These are phyloP conservation scores for Phytophthora pini DNA, from an alignment of 352 stramenopile genomes.

Conservation along the genomic window DNA sequence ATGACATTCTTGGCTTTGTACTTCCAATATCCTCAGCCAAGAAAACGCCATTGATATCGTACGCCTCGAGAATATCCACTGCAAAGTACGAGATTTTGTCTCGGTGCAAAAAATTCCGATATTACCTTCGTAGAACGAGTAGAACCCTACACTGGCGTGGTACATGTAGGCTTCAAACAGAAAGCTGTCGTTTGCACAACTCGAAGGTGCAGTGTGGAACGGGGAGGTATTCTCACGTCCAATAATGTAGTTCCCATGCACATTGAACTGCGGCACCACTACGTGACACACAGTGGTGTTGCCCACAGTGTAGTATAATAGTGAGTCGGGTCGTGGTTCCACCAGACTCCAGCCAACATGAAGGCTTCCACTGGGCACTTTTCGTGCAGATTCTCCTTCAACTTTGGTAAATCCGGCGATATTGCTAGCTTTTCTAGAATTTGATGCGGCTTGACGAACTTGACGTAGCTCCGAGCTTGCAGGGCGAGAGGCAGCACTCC, in stretches of 20 bases:
- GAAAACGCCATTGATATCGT: conserved; percentile 21
- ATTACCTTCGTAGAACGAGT: conserved; percentile 6
- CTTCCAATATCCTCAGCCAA: conserved; percentile 15
- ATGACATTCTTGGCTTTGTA: conserved; percentile 1
- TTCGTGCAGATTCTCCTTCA: conserved; percentile 3
- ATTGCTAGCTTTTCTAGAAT: conserved; percentile 16
- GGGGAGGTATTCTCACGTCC: neutral
- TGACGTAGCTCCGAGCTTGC: conserved; percentile 23
- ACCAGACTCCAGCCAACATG: conserved; percentile 23
- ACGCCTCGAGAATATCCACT: conserved; percentile 1
- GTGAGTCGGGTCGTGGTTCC: conserved; percentile 16
- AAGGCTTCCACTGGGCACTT: conserved; percentile 15
- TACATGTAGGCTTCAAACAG: conserved; percentile 1
- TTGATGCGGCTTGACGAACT: conserved; percentile 23
- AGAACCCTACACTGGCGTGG: conserved; percentile 12
- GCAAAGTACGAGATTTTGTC: neutral
- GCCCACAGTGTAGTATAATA: conserved; percentile 27
- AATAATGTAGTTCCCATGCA: conserved; percentile 20
- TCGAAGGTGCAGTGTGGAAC: neutral
- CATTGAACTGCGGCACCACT: conserved; percentile 23
- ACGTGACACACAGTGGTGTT: conserved; percentile 14
- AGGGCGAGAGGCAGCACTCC: conserved; percentile 11
- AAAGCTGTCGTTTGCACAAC: conserved; percentile 11
- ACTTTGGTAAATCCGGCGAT: neutral
- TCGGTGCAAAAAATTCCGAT: conserved; percentile 1